Conservation (phyloP, 169 alveolate species). For the Eimeria acervulina region DNA sequence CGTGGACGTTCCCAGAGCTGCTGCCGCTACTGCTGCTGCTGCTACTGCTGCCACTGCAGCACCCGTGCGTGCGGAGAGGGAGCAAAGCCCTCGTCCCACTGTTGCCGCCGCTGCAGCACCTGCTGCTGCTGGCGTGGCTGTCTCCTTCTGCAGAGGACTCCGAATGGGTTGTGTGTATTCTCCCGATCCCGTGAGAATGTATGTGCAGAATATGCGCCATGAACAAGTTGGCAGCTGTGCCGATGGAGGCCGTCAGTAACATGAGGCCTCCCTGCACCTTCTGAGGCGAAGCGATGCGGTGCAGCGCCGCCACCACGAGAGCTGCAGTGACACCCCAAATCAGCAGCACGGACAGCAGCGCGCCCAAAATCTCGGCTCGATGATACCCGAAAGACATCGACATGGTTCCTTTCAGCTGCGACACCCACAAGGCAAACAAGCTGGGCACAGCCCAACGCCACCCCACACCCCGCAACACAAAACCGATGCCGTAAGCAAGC, state of each 20-base stretch:
- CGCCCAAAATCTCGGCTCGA: constrained; percentile 98
- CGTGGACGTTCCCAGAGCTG: constrained; percentile 19
- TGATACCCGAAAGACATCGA: constrained; percentile 96
- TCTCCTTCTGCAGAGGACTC: neutral
- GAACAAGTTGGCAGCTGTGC: constrained; percentile 95
- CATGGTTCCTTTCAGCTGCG: constrained; percentile 93
- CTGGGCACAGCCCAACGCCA: constrained; percentile 85
- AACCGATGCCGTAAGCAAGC: neutral
- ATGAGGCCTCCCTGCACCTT: constrained; percentile 95
- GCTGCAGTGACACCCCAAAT: constrained; percentile 96
- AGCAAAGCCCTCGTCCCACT: neutral
- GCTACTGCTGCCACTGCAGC: constrained; percentile 24
- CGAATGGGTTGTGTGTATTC: constrained; percentile 79
- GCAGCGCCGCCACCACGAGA: constrained; percentile 95
- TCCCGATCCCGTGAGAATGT: constrained; percentile 87
- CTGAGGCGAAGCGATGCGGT: constrained; percentile 92
- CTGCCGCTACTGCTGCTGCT: constrained; percentile 27
- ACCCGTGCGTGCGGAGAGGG: constrained; percentile 21
- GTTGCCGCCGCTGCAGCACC: constrained; percentile 44
- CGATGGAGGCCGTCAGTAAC: constrained; percentile 96
- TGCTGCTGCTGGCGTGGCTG: constrained; percentile 25
- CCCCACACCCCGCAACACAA: neutral
- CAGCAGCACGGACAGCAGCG: constrained; percentile 94
- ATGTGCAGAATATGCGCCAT: constrained; percentile 94
- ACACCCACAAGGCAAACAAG: constrained; percentile 93